phyloP scores from a whole-genome alignment of 2,329 filamentous ascomycete genomes.

The Neofusicoccum sp. region DNA sequence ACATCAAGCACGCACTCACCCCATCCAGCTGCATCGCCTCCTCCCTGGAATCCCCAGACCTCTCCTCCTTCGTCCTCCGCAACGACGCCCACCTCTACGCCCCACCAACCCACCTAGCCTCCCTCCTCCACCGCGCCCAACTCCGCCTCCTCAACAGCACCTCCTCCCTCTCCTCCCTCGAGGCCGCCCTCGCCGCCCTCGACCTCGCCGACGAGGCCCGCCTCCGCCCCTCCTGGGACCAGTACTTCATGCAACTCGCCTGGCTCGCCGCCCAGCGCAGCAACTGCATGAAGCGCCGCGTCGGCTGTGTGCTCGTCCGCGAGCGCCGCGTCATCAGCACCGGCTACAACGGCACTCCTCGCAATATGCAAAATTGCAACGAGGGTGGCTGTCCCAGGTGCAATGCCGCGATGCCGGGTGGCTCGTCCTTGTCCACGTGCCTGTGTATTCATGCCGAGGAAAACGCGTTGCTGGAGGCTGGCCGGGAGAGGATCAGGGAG shows the following conservation, averaged over 20 bases:
- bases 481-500: constrained; percentile 82
- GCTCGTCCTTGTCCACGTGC: constrained; percentile 79
- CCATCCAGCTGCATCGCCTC: constrained; percentile 50
- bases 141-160: constrained; percentile 87
- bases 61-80: constrained; percentile 62
- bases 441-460: constrained; percentile 98
- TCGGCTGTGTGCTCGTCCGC: constrained; percentile 89
- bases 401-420: constrained; percentile 72
- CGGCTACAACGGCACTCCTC: constrained; percentile 96
- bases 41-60: constrained; percentile 53
- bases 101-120: constrained; percentile 64
- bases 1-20: background rate
- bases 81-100: constrained; percentile 78
- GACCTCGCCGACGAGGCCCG: constrained; percentile 78
- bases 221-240: constrained; percentile 89
- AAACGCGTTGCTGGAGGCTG: constrained; percentile 93
- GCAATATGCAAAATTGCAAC: constrained; percentile 85
- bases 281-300: constrained; percentile 98
- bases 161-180: constrained; percentile 69
- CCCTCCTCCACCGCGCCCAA: constrained; percentile 78
- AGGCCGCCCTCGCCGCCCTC: constrained; percentile 71
- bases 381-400: constrained; percentile 89
- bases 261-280: constrained; percentile 85
- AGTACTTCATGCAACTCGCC: constrained; percentile 98
- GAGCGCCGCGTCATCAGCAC: constrained; percentile 88